Evolutionary conservation across 2,329 filamentous ascomycete genomes (phyloP).

Genomic region (Diatrype stigma): DNA sequence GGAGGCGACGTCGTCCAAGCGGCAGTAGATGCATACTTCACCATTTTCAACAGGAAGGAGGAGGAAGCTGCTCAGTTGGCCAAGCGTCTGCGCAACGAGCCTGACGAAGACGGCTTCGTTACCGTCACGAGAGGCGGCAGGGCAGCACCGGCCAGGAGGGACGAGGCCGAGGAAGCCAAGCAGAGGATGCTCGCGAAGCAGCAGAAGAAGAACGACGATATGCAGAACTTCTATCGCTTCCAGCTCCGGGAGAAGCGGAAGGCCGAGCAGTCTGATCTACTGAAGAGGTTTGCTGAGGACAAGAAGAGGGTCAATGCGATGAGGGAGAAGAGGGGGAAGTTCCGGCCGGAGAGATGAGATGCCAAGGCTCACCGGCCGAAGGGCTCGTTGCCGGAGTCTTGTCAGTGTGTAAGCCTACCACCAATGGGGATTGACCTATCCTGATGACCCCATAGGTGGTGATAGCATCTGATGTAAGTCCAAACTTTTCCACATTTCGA

Average conservation of each 20-base stretch:
- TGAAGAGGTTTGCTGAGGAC: constrained; percentile 74
- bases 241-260: constrained; percentile 78
- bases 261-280: constrained; percentile 63
- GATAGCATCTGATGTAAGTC: constrained; percentile 9
- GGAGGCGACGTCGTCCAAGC: constrained; percentile 61
- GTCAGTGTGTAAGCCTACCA: no score
- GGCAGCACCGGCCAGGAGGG: constrained; percentile 67
- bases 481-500: background rate
- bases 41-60: constrained; percentile 69
- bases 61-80: constrained; percentile 58
- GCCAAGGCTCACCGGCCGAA: no score
- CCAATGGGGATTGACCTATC: constrained; percentile 5
- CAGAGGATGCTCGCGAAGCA: constrained; percentile 60
- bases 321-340: constrained; percentile 61
- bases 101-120: constrained; percentile 93
- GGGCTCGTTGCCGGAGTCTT: no score
- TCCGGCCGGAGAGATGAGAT: constrained; percentile 47
- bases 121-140: constrained; percentile 80
- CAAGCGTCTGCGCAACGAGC: constrained; percentile 67
- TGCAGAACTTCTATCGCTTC: constrained; percentile 78
- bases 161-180: constrained; percentile 61
- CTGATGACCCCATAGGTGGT: background rate
- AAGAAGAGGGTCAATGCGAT: constrained; percentile 66
- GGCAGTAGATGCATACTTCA: constrained; percentile 81
- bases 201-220: constrained; percentile 57